These are phyloP conservation scores for Spathaspora hagerdaliae DNA, from an alignment of 805 yeast species.

Conservation along the genomic window DNA sequence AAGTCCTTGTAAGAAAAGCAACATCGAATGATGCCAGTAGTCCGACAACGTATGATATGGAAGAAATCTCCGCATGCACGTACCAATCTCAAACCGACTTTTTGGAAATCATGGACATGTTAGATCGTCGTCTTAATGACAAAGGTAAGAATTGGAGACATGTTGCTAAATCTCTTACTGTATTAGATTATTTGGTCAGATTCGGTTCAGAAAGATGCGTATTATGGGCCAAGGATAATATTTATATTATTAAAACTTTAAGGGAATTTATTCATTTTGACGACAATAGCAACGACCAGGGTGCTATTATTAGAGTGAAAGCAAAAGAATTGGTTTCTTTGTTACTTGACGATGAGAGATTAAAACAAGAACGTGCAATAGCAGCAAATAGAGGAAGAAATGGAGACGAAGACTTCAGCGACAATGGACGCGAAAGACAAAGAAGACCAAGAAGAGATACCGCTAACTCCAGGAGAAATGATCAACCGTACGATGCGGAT, in stretches of 20 bases:
- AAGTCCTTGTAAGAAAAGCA: slow-evolving; percentile 85
- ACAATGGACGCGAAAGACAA: slow-evolving; percentile 25
- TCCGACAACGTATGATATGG: slow-evolving; percentile 79
- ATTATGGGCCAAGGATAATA: slow-evolving; percentile 84
- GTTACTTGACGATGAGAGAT: slow-evolving; percentile 75
- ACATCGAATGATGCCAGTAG: slow-evolving; percentile 86
- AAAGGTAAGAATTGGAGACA: slow-evolving; percentile 98
- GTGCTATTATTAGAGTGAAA: slow-evolving; percentile 79
- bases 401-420: slow-evolving; percentile 7
- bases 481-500: slow-evolving; percentile 64
- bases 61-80: slow-evolving; percentile 74
- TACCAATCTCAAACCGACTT: slow-evolving; percentile 67
- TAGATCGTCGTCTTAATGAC: slow-evolving; percentile 87
- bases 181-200: slow-evolving; percentile 83
- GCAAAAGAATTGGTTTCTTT: slow-evolving; percentile 85
- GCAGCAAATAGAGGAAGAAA: slow-evolving; percentile 19
- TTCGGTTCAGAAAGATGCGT: slow-evolving; percentile 87
- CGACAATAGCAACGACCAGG: slow-evolving; percentile 78
- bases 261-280: slow-evolving; percentile 85
- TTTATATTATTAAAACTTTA: slow-evolving; percentile 83
- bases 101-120: slow-evolving; percentile 88
- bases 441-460: slow-evolving; percentile 21
- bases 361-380: slow-evolving; percentile 61
- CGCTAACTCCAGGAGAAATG: slow-evolving; percentile 15
- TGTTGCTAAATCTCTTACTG: slow-evolving; percentile 84